Evolutionary conservation across 164 flowering plant genomes (phyloP), one percentile per base, ranked within the genome.

Genomic region (Vitis rotundifolia): DNA sequence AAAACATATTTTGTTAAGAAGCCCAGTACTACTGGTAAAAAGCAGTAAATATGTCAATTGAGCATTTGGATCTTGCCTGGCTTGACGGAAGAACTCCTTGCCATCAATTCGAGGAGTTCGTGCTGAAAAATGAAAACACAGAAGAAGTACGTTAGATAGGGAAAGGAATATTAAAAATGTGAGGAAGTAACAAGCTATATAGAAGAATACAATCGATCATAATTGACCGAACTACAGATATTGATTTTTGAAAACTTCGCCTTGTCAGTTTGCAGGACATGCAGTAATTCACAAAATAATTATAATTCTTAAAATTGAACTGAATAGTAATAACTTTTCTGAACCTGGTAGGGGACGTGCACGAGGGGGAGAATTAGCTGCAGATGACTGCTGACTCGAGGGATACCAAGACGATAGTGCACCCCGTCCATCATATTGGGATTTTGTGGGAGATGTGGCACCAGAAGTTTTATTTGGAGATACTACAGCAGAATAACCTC

Each of bases 11-110:
- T 31, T 19, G 6, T 18, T 3, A 64, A 56, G 19, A 29, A 13
- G 57, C n/a, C 47, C 15, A 44, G 26, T 19, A 16, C 5, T 61
- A 31, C 28, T 11, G 48, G 29, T 50, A 44, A 22, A 73, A 54
- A 51, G 56, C 3, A 68, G 16, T 28, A 47, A 63, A 48, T 14
- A 19, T n/a, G 16, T 64, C 19, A 68, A 51, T 8, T 55, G 14
- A 29, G 75, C 7, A 16, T 11, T 28, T 10, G 31, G 54, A 64
- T 81, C 75, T 67, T 18, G 91, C 99, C 98, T 87, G 51, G 97
- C 97, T 75, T 88, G 98, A 67, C 98, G 93, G 76, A 95, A 95
- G 77, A 95, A 93, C 78, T 93, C 99, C 76, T 95, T 95, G 62
- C 99, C 99, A 85, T 95, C 98, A 72, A 91, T 80, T 61, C 92